Percentiles rank a stretch among this genome's conserved stretches.
phyloP scores from a whole-genome alignment of 495 filamentous ascomycete species.

The Penicillium chermesinum region DNA sequence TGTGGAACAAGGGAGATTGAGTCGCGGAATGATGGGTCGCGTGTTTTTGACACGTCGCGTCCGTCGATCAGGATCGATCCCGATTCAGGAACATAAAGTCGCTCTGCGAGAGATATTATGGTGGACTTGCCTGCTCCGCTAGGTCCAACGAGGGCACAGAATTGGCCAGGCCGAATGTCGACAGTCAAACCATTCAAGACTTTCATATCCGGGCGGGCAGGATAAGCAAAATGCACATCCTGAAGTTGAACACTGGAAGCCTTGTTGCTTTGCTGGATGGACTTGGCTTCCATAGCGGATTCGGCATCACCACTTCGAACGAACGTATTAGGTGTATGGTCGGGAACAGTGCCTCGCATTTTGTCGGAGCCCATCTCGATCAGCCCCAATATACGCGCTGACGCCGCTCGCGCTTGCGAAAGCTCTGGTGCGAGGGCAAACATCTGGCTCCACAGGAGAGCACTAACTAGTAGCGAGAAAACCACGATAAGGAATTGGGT shows the following conservation, averaged over 20 bases:
- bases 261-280: background rate
- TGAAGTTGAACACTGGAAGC: slow-evolving; percentile 46
- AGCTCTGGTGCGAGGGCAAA: slow-evolving; percentile 61
- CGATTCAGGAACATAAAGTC: slow-evolving; percentile 47
- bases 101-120: slow-evolving; percentile 55
- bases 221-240: slow-evolving; percentile 56
- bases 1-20: slow-evolving; percentile 51
- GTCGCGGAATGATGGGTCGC: slow-evolving; percentile 39
- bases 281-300: slow-evolving; percentile 15
- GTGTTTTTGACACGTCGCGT: slow-evolving; percentile 32
- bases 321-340: background rate
- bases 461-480: slow-evolving; percentile 36
- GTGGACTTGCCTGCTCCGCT: slow-evolving; percentile 60
- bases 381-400: slow-evolving; percentile 41
- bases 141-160: slow-evolving; percentile 56
- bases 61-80: slow-evolving; percentile 41
- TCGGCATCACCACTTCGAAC: slow-evolving; percentile 1
- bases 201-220: slow-evolving; percentile 48
- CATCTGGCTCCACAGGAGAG: slow-evolving; percentile 61
- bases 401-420: slow-evolving; percentile 45
- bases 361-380: slow-evolving; percentile 41
- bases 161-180: slow-evolving; percentile 51
- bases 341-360: slow-evolving; percentile 23
- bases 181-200: slow-evolving; percentile 52
- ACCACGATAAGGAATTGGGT: slow-evolving; percentile 63